Conservation (phyloP, 2,329 filamentous ascomycete genomes). For the Phialocephala sp. region DNA sequence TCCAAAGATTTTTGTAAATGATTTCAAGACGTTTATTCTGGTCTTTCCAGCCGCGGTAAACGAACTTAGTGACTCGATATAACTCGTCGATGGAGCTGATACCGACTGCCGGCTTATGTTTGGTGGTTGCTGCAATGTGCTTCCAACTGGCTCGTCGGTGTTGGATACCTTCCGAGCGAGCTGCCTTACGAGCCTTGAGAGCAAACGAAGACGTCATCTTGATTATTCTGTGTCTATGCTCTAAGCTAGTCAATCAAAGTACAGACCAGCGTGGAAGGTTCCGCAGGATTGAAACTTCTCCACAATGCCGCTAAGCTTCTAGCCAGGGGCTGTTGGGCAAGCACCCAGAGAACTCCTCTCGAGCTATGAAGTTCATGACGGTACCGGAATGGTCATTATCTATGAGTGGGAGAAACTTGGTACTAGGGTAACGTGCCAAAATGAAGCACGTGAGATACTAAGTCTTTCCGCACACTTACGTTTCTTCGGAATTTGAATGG, state of each 20-base stretch:
- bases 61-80: neutral
- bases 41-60: neutral
- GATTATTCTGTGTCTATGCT: too few relatives aligned
- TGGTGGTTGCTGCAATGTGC: neutral
- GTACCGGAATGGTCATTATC: neutral
- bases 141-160: neutral
- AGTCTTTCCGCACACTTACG: neutral
- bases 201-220: too few relatives aligned
- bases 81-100: neutral
- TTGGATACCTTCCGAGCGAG: neutral
- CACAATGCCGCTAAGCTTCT: too few relatives aligned
- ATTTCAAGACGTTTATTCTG: neutral
- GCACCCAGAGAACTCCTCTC: neutral
- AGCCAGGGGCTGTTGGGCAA: too few relatives aligned
- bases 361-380: neutral
- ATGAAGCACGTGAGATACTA: conserved; percentile 4
- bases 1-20: too few relatives aligned
- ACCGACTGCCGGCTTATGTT: too few relatives aligned
- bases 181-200: too few relatives aligned
- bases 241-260: too few relatives aligned
- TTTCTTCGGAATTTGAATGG: neutral
- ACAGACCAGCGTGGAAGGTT: too few relatives aligned
- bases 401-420: neutral
- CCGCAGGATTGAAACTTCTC: too few relatives aligned
- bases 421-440: neutral